phyloP scores from a whole-genome alignment of 2,329 filamentous ascomycete species.

The Alternaria incomplexa region DNA sequence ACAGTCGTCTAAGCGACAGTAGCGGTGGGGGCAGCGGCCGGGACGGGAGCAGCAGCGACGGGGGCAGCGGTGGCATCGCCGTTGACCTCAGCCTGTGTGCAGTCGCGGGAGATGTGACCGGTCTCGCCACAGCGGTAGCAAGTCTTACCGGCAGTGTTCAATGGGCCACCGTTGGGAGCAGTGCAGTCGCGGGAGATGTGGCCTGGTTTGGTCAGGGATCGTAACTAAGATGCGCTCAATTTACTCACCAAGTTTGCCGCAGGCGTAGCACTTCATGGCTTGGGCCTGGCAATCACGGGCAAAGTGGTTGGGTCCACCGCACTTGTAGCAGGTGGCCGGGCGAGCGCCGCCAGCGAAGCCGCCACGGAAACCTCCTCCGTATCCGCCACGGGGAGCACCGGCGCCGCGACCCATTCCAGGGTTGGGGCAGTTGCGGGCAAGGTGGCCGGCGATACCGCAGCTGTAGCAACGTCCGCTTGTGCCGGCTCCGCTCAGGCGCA shows the following conservation, averaged over 20 bases:
- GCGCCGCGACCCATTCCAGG: conserved; percentile 71
- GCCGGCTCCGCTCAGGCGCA: conserved; percentile 82
- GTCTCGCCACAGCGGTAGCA: conserved; percentile 98
- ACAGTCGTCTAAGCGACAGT: conserved; percentile 42
- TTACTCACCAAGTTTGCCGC: conserved; percentile 73
- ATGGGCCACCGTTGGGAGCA: conserved; percentile 90
- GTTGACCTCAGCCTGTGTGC: conserved; percentile 74
- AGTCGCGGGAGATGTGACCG: conserved; percentile 95
- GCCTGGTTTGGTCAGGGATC: conserved; percentile 52
- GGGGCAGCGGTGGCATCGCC: conserved; percentile 44
- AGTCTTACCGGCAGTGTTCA: conserved; percentile 96
- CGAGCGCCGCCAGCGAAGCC: conserved; percentile 74
- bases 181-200: conserved; percentile 97
- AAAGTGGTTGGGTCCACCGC: conserved; percentile 91
- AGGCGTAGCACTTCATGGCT: conserved; percentile 98
- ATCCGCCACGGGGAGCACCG: conserved; percentile 74
- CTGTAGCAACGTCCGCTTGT: conserved; percentile 93
- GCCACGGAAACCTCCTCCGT: conserved; percentile 72
- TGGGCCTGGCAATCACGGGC: conserved; percentile 98
- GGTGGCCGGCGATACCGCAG: conserved; percentile 90
- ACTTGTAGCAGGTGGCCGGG: conserved; percentile 72
- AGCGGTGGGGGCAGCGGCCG: conserved; percentile 51
- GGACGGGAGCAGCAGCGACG: conserved; percentile 34
- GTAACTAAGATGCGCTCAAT: not conserved
- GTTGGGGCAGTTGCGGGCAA: conserved; percentile 87